Base-by-base conservation (phyloP, 1,284 basidiomycete species). In the Moesziomyces antarcticus region DNA sequence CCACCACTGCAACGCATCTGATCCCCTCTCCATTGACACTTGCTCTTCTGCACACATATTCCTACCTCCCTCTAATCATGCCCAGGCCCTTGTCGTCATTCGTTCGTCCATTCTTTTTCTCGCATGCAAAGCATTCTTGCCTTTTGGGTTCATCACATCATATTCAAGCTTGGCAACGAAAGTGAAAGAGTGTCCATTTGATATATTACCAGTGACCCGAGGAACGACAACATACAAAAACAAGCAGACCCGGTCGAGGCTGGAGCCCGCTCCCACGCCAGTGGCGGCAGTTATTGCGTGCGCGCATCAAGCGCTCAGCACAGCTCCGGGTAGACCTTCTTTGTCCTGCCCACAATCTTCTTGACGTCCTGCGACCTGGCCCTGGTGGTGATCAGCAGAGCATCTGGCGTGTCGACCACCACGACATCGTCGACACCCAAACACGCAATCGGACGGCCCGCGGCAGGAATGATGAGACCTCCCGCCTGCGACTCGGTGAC, bases 371-470 rank as follows among this genome's bases (percentile, higher is more conserved):
- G 82, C 24, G 69, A 75, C 40, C 82, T 65, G 4, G 82, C 82
- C 21, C 81, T 68, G 8, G 82, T 84, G 9, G 82, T 84, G 53
- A 84, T 71, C 20, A 84, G 59, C 18, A 84, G 61, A 33, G 82
- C 82, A 54, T 84, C 81, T 6, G 76, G 80, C 20, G 80, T 82
- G 40, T 83, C 82, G n/a, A 84, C 81, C 16, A 84, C 66, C 7
- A 84, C 82, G 3, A 84, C 82, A 42, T 84, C 82, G 70, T 84
- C 82, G 20, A 84, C 81, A 61, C 82, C 82, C 25, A 84, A 45
- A 50, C 81, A 83, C 5, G 82, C 82, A 20, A 84, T 80, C n/a
- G 73, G 61, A 25, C 80, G 57, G 4, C 81, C 80, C 0, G 77
- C 71, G 1, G 78, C 80, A 1, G 81, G 81, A 3, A 84, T 69